phyloP scores from a whole-genome alignment of 2,329 filamentous ascomycete genomes.

The Sarocladiaceae sp. region DNA sequence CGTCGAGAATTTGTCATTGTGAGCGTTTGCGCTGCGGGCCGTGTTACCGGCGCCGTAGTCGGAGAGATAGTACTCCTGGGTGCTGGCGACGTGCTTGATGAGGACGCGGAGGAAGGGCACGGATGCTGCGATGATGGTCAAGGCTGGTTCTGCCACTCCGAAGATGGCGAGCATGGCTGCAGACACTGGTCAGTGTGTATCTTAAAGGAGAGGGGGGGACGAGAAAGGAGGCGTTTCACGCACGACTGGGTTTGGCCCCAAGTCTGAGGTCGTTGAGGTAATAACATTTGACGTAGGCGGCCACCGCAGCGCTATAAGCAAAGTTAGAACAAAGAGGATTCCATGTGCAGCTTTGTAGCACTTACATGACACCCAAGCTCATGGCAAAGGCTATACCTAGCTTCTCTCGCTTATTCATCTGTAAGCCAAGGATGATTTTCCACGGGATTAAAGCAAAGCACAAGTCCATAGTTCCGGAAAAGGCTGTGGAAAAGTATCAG shows the following conservation, averaged over 20 bases:
- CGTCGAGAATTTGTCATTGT: not conserved
- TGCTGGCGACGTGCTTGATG: slow-evolving; percentile 9
- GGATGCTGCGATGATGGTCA: slow-evolving; percentile 18
- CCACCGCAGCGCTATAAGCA: slow-evolving; percentile 7
- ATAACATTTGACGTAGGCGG: slow-evolving; percentile 10
- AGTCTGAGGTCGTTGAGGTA: slow-evolving; percentile 3
- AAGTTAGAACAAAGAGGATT: not conserved
- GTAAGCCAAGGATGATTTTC: slow-evolving; percentile 12
- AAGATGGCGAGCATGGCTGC: slow-evolving; percentile 15
- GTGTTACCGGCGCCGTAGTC: not conserved
- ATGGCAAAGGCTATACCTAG: slow-evolving; percentile 13
- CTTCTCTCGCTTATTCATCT: slow-evolving; percentile 13
- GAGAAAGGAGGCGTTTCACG: not conserved
- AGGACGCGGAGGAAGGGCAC: slow-evolving; percentile 19
- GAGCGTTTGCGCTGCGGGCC: not conserved
- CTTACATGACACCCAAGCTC: slow-evolving; percentile 14
- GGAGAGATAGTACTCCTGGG: slow-evolving; percentile 3
- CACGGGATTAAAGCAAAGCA: slow-evolving; percentile 12
- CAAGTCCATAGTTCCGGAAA: slow-evolving; percentile 12
- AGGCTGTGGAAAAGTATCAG: not conserved
- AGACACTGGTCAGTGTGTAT: not conserved
- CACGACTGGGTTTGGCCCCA: not conserved
- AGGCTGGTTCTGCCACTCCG: slow-evolving; percentile 14
- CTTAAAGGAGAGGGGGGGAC: not conserved
- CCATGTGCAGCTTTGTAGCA: not conserved